phyloP scores from a whole-genome alignment of 305 asterid genomes.

The Fraxinus dipetala region DNA sequence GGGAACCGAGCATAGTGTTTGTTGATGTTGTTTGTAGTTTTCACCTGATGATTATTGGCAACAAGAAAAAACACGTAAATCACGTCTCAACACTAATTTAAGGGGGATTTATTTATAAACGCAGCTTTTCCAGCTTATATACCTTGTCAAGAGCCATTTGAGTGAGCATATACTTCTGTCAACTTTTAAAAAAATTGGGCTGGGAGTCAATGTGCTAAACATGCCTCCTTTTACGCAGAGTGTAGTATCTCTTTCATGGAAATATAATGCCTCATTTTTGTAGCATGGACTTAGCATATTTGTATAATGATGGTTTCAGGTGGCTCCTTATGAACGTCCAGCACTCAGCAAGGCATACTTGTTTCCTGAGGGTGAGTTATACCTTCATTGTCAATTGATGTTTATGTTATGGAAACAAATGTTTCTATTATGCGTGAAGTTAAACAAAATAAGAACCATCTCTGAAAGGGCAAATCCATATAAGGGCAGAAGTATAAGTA shows the following conservation, averaged over 20 bases:
- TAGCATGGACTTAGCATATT: neutral
- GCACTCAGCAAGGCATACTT: constrained; percentile 94
- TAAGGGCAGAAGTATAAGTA: neutral
- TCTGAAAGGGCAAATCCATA: neutral
- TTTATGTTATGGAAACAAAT: neutral
- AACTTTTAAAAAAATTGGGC: neutral
- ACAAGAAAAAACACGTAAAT: neutral
- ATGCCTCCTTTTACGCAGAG: neutral
- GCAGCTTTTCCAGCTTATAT: neutral
- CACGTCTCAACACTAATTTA: neutral
- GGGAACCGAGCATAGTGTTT: neutral
- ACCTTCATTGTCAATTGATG: constrained; percentile 9
- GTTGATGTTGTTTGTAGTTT: neutral
- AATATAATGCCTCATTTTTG: neutral
- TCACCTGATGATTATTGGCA: neutral
- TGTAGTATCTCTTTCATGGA: neutral
- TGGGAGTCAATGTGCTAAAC: neutral
- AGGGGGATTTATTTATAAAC: neutral
- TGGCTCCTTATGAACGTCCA: constrained; percentile 99
- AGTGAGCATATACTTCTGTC: neutral
- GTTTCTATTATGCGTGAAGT: neutral
- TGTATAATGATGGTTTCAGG: constrained; percentile 51
- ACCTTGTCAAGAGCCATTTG: neutral
- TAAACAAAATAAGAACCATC: neutral
- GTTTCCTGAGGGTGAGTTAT: constrained; percentile 80